A percentile compares a stretch with the other conserved stretches of the same genome.
These are phyloP conservation scores for Megacollybia marginata DNA, from an alignment of 768 basidiomycete species.

Conservation along the genomic window DNA sequence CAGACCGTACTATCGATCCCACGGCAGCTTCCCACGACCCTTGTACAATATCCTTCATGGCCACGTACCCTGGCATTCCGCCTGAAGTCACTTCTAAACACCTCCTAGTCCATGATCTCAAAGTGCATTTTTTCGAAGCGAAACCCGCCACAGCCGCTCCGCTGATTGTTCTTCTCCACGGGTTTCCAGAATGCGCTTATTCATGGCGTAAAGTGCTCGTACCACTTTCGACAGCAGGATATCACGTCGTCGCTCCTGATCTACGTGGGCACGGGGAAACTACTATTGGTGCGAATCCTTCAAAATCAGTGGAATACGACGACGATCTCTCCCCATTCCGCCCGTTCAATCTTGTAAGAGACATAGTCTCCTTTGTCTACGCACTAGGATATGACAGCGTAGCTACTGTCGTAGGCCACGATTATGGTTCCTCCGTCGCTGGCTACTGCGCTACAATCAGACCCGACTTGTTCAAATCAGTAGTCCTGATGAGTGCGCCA, in stretches of 20 bases:
- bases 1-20: background rate
- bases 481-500: constrained; percentile 56
- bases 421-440: constrained; percentile 49
- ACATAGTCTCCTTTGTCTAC: constrained; percentile 43
- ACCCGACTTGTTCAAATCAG: constrained; percentile 47
- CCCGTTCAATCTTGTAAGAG: constrained; percentile 41
- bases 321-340: constrained; percentile 46
- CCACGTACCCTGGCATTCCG: constrained; percentile 11
- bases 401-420: constrained; percentile 51
- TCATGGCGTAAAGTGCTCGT: constrained; percentile 56
- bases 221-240: constrained; percentile 43
- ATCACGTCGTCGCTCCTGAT: constrained; percentile 59
- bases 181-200: constrained; percentile 61
- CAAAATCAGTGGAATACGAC: constrained; percentile 25
- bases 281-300: constrained; percentile 4
- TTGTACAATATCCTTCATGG: background rate
- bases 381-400: constrained; percentile 41
- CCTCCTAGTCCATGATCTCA: constrained; percentile 38
- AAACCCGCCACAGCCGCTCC: constrained; percentile 25
- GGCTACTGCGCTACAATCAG: constrained; percentile 45
- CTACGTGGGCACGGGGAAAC: constrained; percentile 46
- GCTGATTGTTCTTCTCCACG: constrained; percentile 53
- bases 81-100: constrained; percentile 29
- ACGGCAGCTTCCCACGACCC: background rate
- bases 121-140: constrained; percentile 47